Conservation (phyloP, 1,284 basidiomycete genomes). For the Erythrobasidium hasegawianum region DNA sequence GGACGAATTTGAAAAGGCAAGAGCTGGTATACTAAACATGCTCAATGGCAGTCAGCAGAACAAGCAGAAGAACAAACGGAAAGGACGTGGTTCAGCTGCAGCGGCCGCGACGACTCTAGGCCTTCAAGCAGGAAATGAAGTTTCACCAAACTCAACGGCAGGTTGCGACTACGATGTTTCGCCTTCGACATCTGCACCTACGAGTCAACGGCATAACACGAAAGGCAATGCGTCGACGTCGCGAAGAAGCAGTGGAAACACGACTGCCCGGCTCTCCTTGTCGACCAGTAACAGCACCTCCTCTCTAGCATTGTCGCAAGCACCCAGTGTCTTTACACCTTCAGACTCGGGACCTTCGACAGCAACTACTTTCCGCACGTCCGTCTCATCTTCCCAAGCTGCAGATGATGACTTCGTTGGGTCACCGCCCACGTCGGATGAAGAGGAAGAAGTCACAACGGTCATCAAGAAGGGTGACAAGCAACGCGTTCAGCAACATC, state of each 20-base stretch:
- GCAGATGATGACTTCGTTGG: background rate
- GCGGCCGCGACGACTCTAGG: background rate
- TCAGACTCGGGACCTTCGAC: constrained; percentile 1
- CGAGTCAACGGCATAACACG: background rate
- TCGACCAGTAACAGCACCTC: background rate
- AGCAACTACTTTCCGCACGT: constrained; percentile 24
- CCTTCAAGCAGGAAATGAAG: background rate
- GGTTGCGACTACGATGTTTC: background rate
- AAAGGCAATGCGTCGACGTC: background rate
- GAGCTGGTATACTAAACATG: constrained; percentile 25
- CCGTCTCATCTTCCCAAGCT: constrained; percentile 9
- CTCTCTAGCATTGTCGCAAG: background rate
- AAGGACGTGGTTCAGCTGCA: background rate
- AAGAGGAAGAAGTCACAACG: background rate
- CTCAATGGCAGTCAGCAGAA: constrained; percentile 7
- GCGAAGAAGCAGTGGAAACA: background rate
- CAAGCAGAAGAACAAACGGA: background rate
- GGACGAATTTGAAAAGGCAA: constrained; percentile 32
- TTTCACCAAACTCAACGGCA: no score
- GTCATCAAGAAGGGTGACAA: background rate
- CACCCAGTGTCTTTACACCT: background rate
- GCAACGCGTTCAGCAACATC: background rate
- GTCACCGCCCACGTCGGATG: constrained; percentile 29
- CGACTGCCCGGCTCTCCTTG: background rate
- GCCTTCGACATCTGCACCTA: background rate